Conservation (phyloP, 306 rosid genomes). For the Vigna mungo region DNA sequence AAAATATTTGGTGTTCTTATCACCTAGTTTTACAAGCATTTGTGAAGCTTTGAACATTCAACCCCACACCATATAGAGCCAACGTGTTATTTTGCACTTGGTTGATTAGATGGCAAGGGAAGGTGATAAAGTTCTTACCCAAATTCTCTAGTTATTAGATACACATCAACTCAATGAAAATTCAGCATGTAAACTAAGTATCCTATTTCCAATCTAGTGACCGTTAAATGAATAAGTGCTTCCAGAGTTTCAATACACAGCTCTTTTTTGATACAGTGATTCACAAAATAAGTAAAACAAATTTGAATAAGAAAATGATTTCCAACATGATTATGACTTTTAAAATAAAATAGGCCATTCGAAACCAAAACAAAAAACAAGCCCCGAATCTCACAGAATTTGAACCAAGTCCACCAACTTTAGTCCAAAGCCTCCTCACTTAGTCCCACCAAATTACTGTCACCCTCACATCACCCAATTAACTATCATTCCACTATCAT, state of each 20-base stretch:
- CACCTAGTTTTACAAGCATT: no score
- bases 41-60: no score
- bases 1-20: no score
- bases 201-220: background rate
- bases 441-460: conserved; percentile 6
- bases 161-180: conserved; percentile 10
- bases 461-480: conserved; percentile 1
- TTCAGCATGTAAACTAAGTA: background rate
- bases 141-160: conserved; percentile 8
- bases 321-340: background rate
- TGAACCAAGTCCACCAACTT: background rate
- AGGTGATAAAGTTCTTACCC: conserved; percentile 14
- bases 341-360: background rate
- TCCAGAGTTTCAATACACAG: background rate
- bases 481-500: background rate
- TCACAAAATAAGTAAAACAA: background rate
- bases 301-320: background rate
- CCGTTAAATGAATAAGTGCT: background rate
- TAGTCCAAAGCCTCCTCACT: background rate
- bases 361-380: conserved; percentile 10
- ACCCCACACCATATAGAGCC: no score
- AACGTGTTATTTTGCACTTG: no score
- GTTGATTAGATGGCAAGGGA: background rate
- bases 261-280: background rate
- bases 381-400: conserved; percentile 13